phyloP scores from a whole-genome alignment of 2,329 filamentous ascomycete species.

The Exophiala oligosperma region DNA sequence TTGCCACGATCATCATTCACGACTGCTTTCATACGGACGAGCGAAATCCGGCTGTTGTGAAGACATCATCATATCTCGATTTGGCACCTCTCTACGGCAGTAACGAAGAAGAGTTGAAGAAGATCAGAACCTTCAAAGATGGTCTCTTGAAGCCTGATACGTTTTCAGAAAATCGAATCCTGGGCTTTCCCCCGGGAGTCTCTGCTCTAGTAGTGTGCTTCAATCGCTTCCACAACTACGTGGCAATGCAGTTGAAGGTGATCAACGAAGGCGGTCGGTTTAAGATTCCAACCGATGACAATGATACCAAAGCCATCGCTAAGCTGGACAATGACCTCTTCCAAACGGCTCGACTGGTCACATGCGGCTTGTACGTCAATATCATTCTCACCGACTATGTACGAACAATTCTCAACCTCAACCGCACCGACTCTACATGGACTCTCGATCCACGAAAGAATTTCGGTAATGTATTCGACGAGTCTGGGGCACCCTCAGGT shows the following conservation, averaged over 20 bases:
- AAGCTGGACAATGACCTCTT: slow-evolving; percentile 57
- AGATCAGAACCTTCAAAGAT: slow-evolving; percentile 60
- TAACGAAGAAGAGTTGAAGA: slow-evolving; percentile 57
- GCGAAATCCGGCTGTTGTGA: slow-evolving; percentile 59
- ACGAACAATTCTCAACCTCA: slow-evolving; percentile 32
- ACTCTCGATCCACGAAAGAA: slow-evolving; percentile 31
- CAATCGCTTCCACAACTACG: slow-evolving; percentile 66
- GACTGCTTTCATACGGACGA: slow-evolving; percentile 63
- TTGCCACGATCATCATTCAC: slow-evolving; percentile 64
- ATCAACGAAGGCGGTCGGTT: slow-evolving; percentile 66
- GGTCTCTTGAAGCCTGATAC: slow-evolving; percentile 67
- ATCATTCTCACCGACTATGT: slow-evolving; percentile 33
- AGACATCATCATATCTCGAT: slow-evolving; percentile 71
- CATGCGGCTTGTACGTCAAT: slow-evolving; percentile 33
- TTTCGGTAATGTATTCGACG: slow-evolving; percentile 24
- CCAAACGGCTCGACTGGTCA: slow-evolving; percentile 53
- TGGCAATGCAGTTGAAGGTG: slow-evolving; percentile 57
- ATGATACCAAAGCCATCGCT: slow-evolving; percentile 38
- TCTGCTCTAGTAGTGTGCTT: slow-evolving; percentile 64
- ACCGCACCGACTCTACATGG: slow-evolving; percentile 30
- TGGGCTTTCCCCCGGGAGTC: slow-evolving; percentile 65
- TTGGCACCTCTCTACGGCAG: slow-evolving; percentile 68
- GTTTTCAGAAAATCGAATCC: slow-evolving; percentile 62
- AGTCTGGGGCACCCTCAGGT: slow-evolving; percentile 64
- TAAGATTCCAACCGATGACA: slow-evolving; percentile 22